phyloP scores from a whole-genome alignment of 305 asterid genomes.

The Solanum chacoense region DNA sequence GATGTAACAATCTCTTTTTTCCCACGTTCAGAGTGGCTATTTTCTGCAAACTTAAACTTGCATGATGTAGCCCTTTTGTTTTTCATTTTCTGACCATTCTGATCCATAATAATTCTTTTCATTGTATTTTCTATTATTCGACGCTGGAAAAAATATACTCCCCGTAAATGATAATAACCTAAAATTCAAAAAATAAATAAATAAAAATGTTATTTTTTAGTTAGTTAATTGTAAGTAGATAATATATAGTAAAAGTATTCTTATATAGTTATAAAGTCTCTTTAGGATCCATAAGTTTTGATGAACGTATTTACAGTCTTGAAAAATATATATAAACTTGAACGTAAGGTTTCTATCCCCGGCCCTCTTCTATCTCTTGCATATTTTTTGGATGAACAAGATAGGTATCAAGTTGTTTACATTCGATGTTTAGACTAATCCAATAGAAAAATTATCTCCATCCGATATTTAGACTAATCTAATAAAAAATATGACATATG shows the following conservation, averaged over 20 bases:
- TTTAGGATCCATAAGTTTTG: not conserved
- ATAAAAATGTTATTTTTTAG: not conserved
- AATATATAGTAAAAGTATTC: not conserved
- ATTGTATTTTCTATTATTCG: not conserved
- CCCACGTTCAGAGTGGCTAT: constrained; percentile 15
- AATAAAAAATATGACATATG: not conserved
- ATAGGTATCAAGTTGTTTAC: not conserved
- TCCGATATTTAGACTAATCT: not conserved
- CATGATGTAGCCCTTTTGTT: constrained; percentile 7
- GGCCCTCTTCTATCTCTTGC: not conserved
- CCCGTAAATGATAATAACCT: not conserved
- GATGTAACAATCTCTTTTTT: not conserved
- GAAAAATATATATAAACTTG: too few species aligned
- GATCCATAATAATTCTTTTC: constrained; percentile 14
- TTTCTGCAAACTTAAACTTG: constrained; percentile 21
- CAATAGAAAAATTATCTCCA: not conserved
- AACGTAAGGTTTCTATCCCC: not conserved
- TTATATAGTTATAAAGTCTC: not conserved
- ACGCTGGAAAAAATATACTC: constrained; percentile 17
- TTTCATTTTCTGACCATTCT: constrained; percentile 14
- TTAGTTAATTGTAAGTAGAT: not conserved
- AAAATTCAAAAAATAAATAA: too few species aligned
- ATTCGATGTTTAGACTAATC: not conserved
- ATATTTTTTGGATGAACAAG: not conserved
- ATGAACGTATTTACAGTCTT: too few species aligned